These are phyloP conservation scores for Stagonosporopsis tanaceti DNA, from an alignment of 2,329 filamentous ascomycete genomes.

Conservation along the genomic window DNA sequence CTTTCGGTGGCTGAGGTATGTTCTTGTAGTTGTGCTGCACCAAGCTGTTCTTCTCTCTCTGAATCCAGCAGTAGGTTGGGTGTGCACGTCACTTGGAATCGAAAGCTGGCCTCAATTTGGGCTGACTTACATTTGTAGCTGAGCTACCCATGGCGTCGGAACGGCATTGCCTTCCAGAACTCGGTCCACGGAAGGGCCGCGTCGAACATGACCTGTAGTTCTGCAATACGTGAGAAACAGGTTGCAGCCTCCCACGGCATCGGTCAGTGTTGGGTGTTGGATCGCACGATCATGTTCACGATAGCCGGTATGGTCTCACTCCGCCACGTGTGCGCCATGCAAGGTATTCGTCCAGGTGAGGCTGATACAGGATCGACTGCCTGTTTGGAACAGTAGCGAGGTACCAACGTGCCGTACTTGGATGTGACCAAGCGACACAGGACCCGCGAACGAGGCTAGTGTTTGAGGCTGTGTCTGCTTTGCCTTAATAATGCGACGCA, in stretches of 20 bases:
- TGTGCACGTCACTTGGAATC: background rate
- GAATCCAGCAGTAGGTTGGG: background rate
- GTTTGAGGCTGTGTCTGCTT: background rate
- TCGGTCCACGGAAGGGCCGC: background rate
- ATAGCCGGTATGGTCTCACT: conserved; percentile 1
- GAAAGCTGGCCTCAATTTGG: background rate
- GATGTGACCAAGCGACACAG: background rate
- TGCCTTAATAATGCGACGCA: background rate
- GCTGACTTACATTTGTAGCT: conserved; percentile 7
- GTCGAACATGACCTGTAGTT: conserved; percentile 7
- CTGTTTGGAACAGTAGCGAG: background rate
- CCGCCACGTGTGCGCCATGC: conserved; percentile 5
- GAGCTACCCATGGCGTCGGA: background rate
- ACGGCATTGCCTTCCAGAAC: background rate
- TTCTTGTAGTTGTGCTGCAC: background rate
- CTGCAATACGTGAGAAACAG: background rate
- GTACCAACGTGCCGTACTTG: background rate
- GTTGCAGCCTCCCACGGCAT: conserved; percentile 7
- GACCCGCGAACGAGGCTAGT: background rate
- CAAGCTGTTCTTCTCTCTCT: background rate
- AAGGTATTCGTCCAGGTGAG: background rate
- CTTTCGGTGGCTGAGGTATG: conserved; percentile 4
- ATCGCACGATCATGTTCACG: background rate
- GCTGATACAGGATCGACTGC: background rate
- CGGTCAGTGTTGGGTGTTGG: background rate